Conservation (phyloP, 768 basidiomycete species). For the Coprinopsis marcescibilis region DNA sequence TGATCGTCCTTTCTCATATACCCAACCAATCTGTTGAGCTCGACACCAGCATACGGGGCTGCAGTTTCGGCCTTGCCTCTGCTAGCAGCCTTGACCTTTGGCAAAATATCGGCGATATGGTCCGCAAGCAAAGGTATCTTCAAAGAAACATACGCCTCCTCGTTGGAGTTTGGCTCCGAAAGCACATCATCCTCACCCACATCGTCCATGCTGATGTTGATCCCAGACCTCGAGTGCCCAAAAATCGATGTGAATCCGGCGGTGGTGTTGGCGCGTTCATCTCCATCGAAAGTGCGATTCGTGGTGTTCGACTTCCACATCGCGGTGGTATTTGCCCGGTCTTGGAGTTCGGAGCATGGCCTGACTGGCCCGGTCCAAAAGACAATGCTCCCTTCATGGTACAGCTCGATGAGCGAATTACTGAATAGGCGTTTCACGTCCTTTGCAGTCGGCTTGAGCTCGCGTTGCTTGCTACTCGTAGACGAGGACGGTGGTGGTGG, state of each 20-base stretch:
- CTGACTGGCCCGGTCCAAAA: conserved; percentile 64
- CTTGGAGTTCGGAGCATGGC: conserved; percentile 14
- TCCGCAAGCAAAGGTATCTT: conserved; percentile 44
- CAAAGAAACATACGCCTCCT: conserved; percentile 65
- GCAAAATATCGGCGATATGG: conserved; percentile 8
- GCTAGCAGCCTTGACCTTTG: conserved; percentile 11
- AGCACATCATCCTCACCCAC: conserved; percentile 40
- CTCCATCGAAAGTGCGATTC: conserved; percentile 16
- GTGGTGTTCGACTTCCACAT: conserved; percentile 46
- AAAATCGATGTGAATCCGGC: conserved; percentile 11
- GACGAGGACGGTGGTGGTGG: background rate
- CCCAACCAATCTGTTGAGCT: conserved; percentile 41
- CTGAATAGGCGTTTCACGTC: conserved; percentile 61
- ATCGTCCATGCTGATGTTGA: conserved; percentile 29
- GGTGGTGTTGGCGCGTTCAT: conserved; percentile 20
- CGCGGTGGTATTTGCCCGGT: conserved; percentile 20
- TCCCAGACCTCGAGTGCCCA: conserved; percentile 3
- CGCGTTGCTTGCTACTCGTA: conserved; percentile 4
- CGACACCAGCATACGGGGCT: conserved; percentile 18
- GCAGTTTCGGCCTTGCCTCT: conserved; percentile 18
- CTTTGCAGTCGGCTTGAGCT: conserved; percentile 27
- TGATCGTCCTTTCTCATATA: conserved; percentile 51
- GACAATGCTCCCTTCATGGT: conserved; percentile 69
- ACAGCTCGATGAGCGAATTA: conserved; percentile 57
- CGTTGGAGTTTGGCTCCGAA: conserved; percentile 55